Evolutionary conservation across 495 filamentous ascomycete species (phyloP).

Genomic region (Daldinia vernicosa): DNA sequence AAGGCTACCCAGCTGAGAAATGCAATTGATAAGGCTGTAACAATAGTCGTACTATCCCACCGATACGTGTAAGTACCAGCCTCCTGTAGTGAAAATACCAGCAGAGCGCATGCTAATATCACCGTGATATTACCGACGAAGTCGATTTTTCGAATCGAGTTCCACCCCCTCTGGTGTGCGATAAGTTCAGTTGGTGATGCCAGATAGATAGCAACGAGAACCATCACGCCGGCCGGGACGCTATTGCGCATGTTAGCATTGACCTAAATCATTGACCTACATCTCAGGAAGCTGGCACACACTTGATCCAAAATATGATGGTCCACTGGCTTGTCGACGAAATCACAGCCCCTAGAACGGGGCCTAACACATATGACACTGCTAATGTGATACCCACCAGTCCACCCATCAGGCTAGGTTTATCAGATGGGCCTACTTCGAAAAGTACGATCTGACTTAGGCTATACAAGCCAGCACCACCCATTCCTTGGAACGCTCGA

Average conservation of each 20-base stretch:
- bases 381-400: slow-evolving; percentile 56
- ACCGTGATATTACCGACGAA: slow-evolving; percentile 65
- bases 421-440: slow-evolving; percentile 62
- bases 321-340: slow-evolving; percentile 70
- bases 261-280: neutral
- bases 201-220: slow-evolving; percentile 66
- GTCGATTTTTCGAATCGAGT: slow-evolving; percentile 58
- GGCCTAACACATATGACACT: slow-evolving; percentile 64
- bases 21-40: slow-evolving; percentile 54
- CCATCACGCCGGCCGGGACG: slow-evolving; percentile 65
- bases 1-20: slow-evolving; percentile 59
- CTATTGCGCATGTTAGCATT: slow-evolving; percentile 38
- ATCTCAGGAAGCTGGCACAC: neutral
- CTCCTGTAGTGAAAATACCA: slow-evolving; percentile 68
- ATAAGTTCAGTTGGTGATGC: slow-evolving; percentile 54
- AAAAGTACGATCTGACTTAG: slow-evolving; percentile 63
- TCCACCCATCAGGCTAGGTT: slow-evolving; percentile 56
- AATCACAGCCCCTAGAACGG: slow-evolving; percentile 74
- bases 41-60: slow-evolving; percentile 58
- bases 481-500: slow-evolving; percentile 69
- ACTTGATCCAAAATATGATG: slow-evolving; percentile 79
- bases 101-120: slow-evolving; percentile 62
- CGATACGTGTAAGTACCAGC: slow-evolving; percentile 56
- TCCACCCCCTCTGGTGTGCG: slow-evolving; percentile 34
- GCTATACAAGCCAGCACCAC: slow-evolving; percentile 67